phyloP scores from a whole-genome alignment of 805 yeast genomes.

The Kodamaea neixiangensis region DNA sequence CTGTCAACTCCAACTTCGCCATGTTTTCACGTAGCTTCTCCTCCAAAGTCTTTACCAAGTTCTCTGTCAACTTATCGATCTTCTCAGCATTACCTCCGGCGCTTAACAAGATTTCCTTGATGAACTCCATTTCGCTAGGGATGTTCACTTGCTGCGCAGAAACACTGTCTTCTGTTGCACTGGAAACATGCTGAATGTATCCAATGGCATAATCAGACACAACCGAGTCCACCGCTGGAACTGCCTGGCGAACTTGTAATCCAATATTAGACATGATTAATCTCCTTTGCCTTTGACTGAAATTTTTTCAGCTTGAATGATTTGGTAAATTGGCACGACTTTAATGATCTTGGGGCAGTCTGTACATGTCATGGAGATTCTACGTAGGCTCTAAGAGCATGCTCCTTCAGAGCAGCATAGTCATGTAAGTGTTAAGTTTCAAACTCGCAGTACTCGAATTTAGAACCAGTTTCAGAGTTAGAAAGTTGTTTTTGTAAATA shows the following conservation, averaged over 20 bases:
- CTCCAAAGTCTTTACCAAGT: slow-evolving; percentile 49
- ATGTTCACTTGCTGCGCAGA: slow-evolving; percentile 71
- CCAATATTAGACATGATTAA: slow-evolving; percentile 42
- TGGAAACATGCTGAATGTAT: slow-evolving; percentile 79
- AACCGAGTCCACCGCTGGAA: slow-evolving; percentile 80
- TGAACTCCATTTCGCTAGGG: slow-evolving; percentile 64
- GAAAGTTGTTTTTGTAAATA: too few relatives aligned
- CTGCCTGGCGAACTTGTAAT: slow-evolving; percentile 78
- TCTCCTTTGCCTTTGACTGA: neutral
- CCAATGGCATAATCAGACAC: slow-evolving; percentile 92
- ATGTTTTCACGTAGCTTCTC: slow-evolving; percentile 63
- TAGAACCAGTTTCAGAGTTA: too few relatives aligned
- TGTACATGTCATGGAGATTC: neutral
- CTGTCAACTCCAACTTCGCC: slow-evolving; percentile 74
- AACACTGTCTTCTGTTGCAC: slow-evolving; percentile 79
- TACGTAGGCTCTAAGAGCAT: too few relatives aligned
- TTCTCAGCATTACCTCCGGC: slow-evolving; percentile 78
- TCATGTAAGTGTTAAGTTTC: too few relatives aligned
- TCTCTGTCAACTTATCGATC: slow-evolving; percentile 49
- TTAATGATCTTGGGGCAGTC: neutral
- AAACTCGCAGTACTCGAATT: too few relatives aligned
- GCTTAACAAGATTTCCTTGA: slow-evolving; percentile 62
- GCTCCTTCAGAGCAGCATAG: too few relatives aligned
- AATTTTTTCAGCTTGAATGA: neutral
- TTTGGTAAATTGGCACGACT: neutral